Base-by-base conservation (phyloP, 2,329 filamentous ascomycete species). In the Fusarium staphyleae region DNA sequence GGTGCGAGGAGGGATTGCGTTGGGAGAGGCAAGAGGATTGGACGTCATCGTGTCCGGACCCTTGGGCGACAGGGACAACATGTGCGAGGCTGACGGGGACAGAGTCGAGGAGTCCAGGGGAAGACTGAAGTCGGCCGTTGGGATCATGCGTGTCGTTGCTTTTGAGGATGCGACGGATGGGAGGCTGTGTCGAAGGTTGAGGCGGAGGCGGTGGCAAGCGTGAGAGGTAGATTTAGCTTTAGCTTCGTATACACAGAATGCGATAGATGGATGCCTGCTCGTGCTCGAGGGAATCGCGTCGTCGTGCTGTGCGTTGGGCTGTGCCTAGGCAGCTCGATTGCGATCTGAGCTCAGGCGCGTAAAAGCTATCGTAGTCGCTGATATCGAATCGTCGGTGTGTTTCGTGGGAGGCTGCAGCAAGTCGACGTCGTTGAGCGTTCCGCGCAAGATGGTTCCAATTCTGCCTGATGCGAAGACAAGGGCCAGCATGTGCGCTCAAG, bases 1-100 rank as follows among this genome's bases (percentile, higher is more conserved):
- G 37, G 87, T 91, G 58, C 89, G 83, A 3, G 87, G 86, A 15
- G 90, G 89, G 48, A 92, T 91, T 30, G 81, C 79, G 71, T 84
- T 86, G 47, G 87, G 86, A 9, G 73, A 72, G 33, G 69, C 50
- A 37, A 72, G 64, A 81, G 65, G 67, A 44, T 52, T 68, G 30
- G 44, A 37, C 41, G 55, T 39, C 64, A 68, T 68, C 58, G 64
- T 66, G 48, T 67, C 61, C 55, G 52, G 54, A 36, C 58, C 63
- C 34, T 40, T 55, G 28, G 63, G 48, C 37, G 67, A 54, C 13
- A 68, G 43, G 19, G 67, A 65, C 44, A 67, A 45, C 62, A 67
- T 66, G 43, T 52, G 52, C 45, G 58, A 52, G 52, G 54, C 52
- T 24, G 50, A 48, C 45, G 64, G 50, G 51, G 62, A 48, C 35